A percentile compares a stretch with the other conserved stretches of the same genome.
These are phyloP conservation scores for Nidularia pulvinata DNA, from an alignment of 768 basidiomycete genomes.

Conservation along the genomic window DNA sequence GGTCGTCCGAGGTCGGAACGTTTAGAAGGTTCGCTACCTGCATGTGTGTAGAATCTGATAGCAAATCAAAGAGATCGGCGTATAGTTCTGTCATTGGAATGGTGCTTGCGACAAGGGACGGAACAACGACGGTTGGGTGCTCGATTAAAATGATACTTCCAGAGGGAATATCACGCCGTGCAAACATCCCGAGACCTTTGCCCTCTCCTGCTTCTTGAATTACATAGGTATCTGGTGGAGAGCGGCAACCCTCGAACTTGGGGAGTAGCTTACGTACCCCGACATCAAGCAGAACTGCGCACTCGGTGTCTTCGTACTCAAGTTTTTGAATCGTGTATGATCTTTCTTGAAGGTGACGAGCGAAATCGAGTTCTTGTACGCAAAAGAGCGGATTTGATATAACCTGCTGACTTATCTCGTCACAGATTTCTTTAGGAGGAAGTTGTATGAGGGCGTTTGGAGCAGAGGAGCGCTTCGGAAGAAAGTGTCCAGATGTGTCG, in stretches of 20 bases:
- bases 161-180: constrained; percentile 10
- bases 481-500: background rate
- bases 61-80: constrained; percentile 16
- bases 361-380: constrained; percentile 20
- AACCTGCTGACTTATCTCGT: constrained; percentile 16
- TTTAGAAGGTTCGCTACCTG: constrained; percentile 18
- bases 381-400: constrained; percentile 14
- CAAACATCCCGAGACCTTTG: constrained; percentile 24
- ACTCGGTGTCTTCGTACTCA: constrained; percentile 12
- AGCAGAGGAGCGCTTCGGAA: constrained; percentile 3
- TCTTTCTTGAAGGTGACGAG: constrained; percentile 8
- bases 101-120: constrained; percentile 22
- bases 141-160: constrained; percentile 23
- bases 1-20: constrained; percentile 7
- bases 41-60: constrained; percentile 12
- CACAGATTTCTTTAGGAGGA: constrained; percentile 6
- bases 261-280: constrained; percentile 23
- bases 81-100: constrained; percentile 19
- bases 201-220: constrained; percentile 4
- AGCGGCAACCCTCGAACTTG: background rate
- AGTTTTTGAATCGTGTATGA: constrained; percentile 19
- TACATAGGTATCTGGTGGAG: constrained; percentile 1
- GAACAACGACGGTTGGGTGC: constrained; percentile 27
- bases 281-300: constrained; percentile 24
- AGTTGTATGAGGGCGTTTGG: background rate